A percentile compares a stretch with the other conserved stretches of the same genome.
Conservation (phyloP, 2,329 filamentous ascomycete genomes). For the Fusarium denticulatum region DNA sequence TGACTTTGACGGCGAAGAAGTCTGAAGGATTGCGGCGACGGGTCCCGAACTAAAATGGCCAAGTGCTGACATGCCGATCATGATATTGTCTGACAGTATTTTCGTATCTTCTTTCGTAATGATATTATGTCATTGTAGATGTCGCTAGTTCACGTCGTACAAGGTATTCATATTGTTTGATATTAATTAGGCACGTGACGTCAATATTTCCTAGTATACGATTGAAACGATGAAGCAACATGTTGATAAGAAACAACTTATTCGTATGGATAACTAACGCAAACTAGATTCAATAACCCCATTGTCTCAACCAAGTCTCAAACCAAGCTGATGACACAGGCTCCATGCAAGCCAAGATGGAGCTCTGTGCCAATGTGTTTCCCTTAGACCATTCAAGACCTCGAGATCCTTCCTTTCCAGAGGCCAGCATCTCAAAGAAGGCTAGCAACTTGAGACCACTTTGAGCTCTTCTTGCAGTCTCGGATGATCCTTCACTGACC, state of each 20-base stretch:
- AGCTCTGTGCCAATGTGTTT: neutral
- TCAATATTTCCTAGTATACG: neutral
- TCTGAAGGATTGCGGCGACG: too few species aligned
- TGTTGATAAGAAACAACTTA: neutral
- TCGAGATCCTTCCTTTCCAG: neutral
- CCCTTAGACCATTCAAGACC: neutral
- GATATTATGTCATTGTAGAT: neutral
- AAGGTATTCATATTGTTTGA: accelerated
- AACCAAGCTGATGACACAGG: neutral
- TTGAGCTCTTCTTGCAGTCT: neutral
- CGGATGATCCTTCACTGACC: neutral
- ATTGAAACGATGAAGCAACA: accelerated
- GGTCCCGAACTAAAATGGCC: neutral
- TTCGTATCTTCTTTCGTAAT: neutral
- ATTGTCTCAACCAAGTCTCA: neutral
- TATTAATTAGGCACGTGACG: neutral
- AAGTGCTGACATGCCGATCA: neutral
- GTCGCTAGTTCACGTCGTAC: neutral
- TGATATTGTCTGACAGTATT: neutral
- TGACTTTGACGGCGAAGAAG: neutral
- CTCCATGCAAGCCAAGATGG: neutral
- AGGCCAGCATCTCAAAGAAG: neutral
- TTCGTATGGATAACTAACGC: accelerated
- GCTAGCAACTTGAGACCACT: neutral
- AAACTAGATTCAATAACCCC: neutral